Evolutionary conservation across 208 protist species (phyloP), one percentile per base, ranked within the genome.

Genomic region (Wallacemonas rigidus): DNA sequence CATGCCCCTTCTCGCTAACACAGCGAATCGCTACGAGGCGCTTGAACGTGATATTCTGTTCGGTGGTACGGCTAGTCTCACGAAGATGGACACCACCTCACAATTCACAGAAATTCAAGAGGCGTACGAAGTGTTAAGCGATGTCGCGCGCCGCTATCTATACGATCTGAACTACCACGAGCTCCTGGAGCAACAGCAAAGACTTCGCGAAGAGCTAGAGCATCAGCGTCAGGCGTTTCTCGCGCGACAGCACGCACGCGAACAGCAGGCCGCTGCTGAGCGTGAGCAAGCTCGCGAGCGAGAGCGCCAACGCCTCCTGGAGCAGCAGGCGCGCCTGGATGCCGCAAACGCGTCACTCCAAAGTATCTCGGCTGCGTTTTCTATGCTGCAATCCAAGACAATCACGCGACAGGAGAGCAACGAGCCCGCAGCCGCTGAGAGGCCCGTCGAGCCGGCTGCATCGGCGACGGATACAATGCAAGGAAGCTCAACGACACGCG

Each of bases 81-180:
- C 41, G 15, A 36, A 39, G 41, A 43, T 36, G 17, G 51, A 65
- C n/a, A 65, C 39, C 8, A 65, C 69, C 8, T 7, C 56, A 7
- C 47, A 72, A 3, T 97, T 95, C 69, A 86, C 82, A 7, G 86
- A 88, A 7, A 65, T 95, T 26, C 86, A 93, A 58, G 90, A 97
- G 69, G 88, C 92, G 41, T 97, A 97, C 70, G 92, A 97, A 71
- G 90, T 97, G 35, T 79, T 97, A 11, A 84, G 86, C 15, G 88
- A 97, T 50, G 88, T 92, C 2, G 85, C 88, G 15, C 88, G 90
- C n/a, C 89, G 92, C 12, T 95, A 95, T 57, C 65, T 97, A 44
- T 97, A 95, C 70, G 92, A 97, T 67, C 73, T 95, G 63, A 91
- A 75, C 65, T 95, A 94, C 71, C 69, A 71, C 4, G 85, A 90